phyloP scores from a whole-genome alignment of 2,329 filamentous ascomycete species.

The Paradendryphiella salina region DNA sequence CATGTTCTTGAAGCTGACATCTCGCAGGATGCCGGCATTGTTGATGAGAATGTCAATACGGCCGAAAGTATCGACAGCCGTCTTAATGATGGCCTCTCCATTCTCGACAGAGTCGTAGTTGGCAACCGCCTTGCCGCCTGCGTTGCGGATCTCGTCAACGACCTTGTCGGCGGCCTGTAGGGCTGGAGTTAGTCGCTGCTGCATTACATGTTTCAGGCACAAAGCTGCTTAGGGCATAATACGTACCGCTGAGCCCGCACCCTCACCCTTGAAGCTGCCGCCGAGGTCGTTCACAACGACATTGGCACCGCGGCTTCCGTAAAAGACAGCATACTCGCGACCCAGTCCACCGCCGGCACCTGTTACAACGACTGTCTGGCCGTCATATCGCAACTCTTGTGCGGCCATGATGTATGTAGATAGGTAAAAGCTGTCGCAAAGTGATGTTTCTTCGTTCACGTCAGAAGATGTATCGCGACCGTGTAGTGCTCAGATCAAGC shows the following conservation, averaged over 20 bases:
- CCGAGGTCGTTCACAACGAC: constrained; percentile 97
- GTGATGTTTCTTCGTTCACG: constrained; percentile 9
- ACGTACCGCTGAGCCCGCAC: constrained; percentile 78
- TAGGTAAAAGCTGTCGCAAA: not conserved
- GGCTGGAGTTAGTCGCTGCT: constrained; percentile 12
- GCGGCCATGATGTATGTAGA: constrained; percentile 37
- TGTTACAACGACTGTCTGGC: constrained; percentile 86
- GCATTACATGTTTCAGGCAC: not conserved
- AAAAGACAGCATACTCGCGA: constrained; percentile 84
- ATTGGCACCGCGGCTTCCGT: constrained; percentile 86
- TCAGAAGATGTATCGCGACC: constrained; percentile 5
- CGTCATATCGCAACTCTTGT: constrained; percentile 73
- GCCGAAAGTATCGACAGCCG: constrained; percentile 77
- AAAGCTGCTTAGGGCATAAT: not conserved
- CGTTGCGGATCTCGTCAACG: constrained; percentile 79
- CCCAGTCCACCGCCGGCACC: constrained; percentile 82
- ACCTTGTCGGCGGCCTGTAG: constrained; percentile 77
- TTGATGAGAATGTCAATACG: constrained; percentile 95
- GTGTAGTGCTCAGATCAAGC: constrained; percentile 9
- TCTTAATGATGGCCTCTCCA: constrained; percentile 92
- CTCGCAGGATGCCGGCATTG: constrained; percentile 93
- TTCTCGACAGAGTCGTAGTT: constrained; percentile 96
- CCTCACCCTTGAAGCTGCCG: constrained; percentile 90
- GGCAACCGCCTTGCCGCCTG: constrained; percentile 92
- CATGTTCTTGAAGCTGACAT: constrained; percentile 99